These are phyloP conservation scores for Beauveria asiatica DNA, from an alignment of 2,329 filamentous ascomycete genomes.

Conservation along the genomic window DNA sequence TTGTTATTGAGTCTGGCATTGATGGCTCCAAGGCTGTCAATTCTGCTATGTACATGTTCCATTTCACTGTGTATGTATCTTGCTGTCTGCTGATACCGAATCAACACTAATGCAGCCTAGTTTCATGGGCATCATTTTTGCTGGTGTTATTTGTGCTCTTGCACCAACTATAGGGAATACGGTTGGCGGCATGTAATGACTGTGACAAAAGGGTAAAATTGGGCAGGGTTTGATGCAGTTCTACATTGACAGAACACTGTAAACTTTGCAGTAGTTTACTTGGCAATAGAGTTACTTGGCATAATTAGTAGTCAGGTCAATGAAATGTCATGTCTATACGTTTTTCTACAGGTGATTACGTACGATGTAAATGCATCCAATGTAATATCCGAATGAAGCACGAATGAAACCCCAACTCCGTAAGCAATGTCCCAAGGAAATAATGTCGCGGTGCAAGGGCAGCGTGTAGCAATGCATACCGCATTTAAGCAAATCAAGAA, in stretches of 20 bases:
- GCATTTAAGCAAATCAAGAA: background rate
- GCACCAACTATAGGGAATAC: background rate
- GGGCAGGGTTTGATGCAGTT: background rate
- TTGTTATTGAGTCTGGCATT: background rate
- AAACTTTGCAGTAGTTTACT: background rate
- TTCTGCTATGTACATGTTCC: conserved; percentile 13
- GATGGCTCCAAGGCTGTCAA: background rate
- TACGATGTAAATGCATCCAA: background rate
- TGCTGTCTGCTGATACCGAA: conserved; percentile 12
- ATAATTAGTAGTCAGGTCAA: background rate
- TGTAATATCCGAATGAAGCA: background rate
- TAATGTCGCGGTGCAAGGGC: background rate
- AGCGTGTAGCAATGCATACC: background rate
- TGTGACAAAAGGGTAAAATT: no score
- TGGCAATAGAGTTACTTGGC: background rate
- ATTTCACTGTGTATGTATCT: conserved; percentile 20
- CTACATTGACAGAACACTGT: background rate
- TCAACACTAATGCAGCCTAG: conserved; percentile 13
- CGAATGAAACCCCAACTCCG: background rate
- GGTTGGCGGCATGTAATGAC: no score
- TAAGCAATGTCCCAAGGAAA: background rate
- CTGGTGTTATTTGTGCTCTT: conserved; percentile 11
- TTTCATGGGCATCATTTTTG: conserved; percentile 16
- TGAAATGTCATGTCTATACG: background rate
- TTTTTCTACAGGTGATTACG: background rate